These are phyloP conservation scores for Scutellaria galericulata DNA, from an alignment of 257 asterid genomes.

Conservation along the genomic window DNA sequence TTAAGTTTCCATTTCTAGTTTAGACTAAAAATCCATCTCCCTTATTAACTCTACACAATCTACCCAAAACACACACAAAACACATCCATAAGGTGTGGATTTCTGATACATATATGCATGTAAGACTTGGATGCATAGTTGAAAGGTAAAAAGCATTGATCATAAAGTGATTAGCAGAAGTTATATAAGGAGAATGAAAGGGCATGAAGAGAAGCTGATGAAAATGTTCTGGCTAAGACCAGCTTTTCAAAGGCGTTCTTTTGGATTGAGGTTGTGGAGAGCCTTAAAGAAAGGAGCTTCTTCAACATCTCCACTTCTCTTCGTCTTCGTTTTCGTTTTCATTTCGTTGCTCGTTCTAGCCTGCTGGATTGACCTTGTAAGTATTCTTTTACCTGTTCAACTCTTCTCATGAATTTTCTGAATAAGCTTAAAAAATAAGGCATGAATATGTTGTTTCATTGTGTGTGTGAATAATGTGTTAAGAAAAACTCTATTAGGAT, in stretches of 20 bases:
- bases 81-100: neutral
- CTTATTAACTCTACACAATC: neutral
- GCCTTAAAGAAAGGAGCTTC: constrained; percentile 37
- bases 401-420: neutral
- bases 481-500: neutral
- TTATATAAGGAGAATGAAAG: constrained; percentile 40
- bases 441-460: neutral
- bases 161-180: constrained; percentile 11
- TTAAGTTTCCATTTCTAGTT: neutral
- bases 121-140: neutral
- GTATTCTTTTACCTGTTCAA: constrained; percentile 25
- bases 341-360: constrained; percentile 38
- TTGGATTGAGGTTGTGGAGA: constrained; percentile 35
- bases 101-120: too few species aligned
- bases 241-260: constrained; percentile 42
- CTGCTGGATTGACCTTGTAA: constrained; percentile 52
- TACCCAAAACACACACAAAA: neutral
- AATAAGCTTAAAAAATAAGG: neutral
- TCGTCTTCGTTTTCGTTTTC: constrained; percentile 44
- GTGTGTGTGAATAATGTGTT: neutral
- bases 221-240: constrained; percentile 61
- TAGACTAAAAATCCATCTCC: constrained; percentile 13
- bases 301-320: constrained; percentile 24
- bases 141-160: neutral
- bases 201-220: constrained; percentile 54